A percentile compares a stretch with the other conserved stretches of the same genome.
Evolutionary conservation across 805 yeast genomes (phyloP).

Genomic region (Kuraishia ogatae): DNA sequence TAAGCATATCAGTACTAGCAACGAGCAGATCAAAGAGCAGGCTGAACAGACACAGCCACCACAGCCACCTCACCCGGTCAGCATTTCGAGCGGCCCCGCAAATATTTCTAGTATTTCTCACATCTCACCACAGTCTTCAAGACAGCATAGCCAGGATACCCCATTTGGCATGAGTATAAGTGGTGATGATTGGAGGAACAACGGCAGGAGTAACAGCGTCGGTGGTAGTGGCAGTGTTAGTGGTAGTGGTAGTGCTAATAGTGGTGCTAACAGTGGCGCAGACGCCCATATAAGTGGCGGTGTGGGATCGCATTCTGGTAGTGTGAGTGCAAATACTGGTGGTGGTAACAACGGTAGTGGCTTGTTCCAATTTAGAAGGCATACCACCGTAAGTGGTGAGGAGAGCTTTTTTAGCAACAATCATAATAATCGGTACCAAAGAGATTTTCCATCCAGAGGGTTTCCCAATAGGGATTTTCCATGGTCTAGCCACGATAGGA

Average conservation of each 20-base stretch:
- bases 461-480: not conserved
- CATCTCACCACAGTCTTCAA: slow-evolving; percentile 7
- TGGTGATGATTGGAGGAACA: not conserved
- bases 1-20: slow-evolving; percentile 3
- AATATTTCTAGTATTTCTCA: slow-evolving; percentile 9
- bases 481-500: not conserved
- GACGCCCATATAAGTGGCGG: not conserved
- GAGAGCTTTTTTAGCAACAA: not conserved
- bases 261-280: not conserved
- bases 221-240: no score
- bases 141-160: not conserved
- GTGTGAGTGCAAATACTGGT: not conserved
- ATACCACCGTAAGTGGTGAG: not conserved
- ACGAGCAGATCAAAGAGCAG: not conserved
- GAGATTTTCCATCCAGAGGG: not conserved
- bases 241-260: not conserved
- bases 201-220: not conserved
- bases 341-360: not conserved
- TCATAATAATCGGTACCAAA: not conserved
- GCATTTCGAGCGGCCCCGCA: not conserved
- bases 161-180: not conserved
- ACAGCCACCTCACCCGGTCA: not conserved
- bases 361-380: not conserved
- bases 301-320: no score
- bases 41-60: slow-evolving; percentile 2